Conservation (phyloP, 352 stramenopile genomes). For the Globisporangium radiosum region DNA sequence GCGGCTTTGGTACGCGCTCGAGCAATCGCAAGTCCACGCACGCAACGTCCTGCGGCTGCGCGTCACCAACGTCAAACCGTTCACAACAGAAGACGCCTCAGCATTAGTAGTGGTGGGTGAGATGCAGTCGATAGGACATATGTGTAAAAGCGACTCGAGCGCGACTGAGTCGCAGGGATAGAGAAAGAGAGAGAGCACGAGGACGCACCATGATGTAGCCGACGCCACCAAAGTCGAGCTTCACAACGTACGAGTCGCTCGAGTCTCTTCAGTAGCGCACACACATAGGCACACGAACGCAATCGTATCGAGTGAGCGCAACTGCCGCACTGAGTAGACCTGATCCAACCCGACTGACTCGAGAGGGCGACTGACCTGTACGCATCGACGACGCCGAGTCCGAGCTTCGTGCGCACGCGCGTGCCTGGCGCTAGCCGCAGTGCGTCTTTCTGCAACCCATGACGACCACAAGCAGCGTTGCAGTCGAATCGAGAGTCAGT, state of each 20-base stretch:
- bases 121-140: no score
- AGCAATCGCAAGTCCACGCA: slow-evolving; percentile 69
- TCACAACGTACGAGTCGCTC: slow-evolving; percentile 33
- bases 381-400: slow-evolving; percentile 15
- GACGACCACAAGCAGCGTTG: no score
- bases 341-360: not conserved
- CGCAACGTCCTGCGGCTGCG: slow-evolving; percentile 38
- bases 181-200: not conserved
- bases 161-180: not conserved
- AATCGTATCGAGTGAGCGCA: not conserved
- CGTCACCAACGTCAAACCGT: no score
- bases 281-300: not conserved
- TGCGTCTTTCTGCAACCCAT: slow-evolving; percentile 16
- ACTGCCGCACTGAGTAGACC: not conserved
- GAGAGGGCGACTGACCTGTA: slow-evolving; percentile 21
- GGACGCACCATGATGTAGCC: slow-evolving; percentile 29
- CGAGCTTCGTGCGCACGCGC: slow-evolving; percentile 29
- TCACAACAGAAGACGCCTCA: no score
- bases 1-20: slow-evolving; percentile 53
- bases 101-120: no score
- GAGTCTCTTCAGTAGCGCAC: slow-evolving; percentile 9
- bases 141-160: no score
- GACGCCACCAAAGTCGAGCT: slow-evolving; percentile 32
- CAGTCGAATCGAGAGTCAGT: no score
- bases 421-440: slow-evolving; percentile 28